Evolutionary conservation across 2,329 filamentous ascomycete genomes (phyloP), one percentile per base, ranked within the genome.

Genomic region (Lecanosticta acicola): DNA sequence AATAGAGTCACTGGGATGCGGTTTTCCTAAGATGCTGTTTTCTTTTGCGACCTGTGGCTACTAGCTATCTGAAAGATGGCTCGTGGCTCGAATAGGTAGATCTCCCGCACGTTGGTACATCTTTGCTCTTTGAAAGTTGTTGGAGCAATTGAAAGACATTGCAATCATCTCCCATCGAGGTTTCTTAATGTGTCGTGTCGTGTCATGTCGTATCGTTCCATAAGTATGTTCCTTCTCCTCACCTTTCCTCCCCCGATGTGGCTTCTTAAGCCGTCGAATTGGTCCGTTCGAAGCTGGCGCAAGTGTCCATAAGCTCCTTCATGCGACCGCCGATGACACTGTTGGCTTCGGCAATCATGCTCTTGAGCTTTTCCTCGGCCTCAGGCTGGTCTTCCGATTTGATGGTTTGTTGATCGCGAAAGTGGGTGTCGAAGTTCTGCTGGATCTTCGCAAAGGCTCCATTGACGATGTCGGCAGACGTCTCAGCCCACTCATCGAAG

Each of bases 381-480:
- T 42, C 29, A 5, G 29, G 16, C 17, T 34, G 14, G 10, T 33
- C 13, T 32, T 42, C 40, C 3, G 17, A 19, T 32, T 42, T 42
- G 40, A 34, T 24, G 1, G 21, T 32, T 8, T n/a, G 11, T 16
- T 17, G 3, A 7, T 42, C 17, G 4, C n/a, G 17, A 18, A 35
- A 42, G 10, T 32, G n/a, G 13, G 18, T 8, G 11, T 42, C 40
- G 32, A 44, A 39, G 41, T 44, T 33, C 13, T 18, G 10, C 17
- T 14, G 2, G 24, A 44, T 32, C 21, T 32, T 14, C 4, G 7
- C 21, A 13, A 37, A 39, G 11, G n/a, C 34, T 2, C n/a, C 17
- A 5, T 38, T 14, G 34, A 44, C 20, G 18, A 43, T 38, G 11
- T 37, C 20, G 8, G 9, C 16, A 24, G 29, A 43, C 13, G 20